Conservation (phyloP, 768 basidiomycete genomes). For the Hemileccinum rubropunctum region DNA sequence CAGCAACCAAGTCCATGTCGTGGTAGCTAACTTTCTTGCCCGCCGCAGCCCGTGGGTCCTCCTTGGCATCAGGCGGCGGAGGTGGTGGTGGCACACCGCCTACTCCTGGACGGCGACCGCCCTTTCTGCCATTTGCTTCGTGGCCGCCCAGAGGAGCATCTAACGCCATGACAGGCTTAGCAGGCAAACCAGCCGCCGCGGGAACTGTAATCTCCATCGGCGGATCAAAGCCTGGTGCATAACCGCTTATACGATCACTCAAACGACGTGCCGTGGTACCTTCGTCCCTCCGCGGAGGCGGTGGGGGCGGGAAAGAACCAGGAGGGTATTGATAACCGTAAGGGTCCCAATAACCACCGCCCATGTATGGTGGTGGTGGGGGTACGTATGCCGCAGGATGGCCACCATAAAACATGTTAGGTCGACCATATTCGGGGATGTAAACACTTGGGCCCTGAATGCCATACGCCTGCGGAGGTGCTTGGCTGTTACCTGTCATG, state of each 20-base stretch:
- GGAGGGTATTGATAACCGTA: slow-evolving; percentile 42
- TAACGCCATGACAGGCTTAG: slow-evolving; percentile 66
- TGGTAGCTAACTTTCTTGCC: slow-evolving; percentile 91
- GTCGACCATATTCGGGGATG: slow-evolving; percentile 43
- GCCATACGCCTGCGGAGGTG: slow-evolving; percentile 85
- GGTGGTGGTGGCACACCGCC: slow-evolving; percentile 63
- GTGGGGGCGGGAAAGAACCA: slow-evolving; percentile 34
- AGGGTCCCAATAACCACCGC: slow-evolving; percentile 44
- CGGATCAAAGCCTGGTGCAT: slow-evolving; percentile 50
- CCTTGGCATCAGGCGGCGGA: slow-evolving; percentile 85
- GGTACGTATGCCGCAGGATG: slow-evolving; percentile 34
- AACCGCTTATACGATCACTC: slow-evolving; percentile 80
- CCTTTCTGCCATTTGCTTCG: slow-evolving; percentile 32
- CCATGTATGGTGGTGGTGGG: slow-evolving; percentile 39
- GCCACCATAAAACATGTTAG: slow-evolving; percentile 39
- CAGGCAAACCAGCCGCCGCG: slow-evolving; percentile 71
- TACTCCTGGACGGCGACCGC: slow-evolving; percentile 37
- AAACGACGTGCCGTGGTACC: slow-evolving; percentile 59
- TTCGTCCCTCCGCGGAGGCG: slow-evolving; percentile 55
- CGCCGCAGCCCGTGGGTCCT: slow-evolving; percentile 88
- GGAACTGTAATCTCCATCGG: slow-evolving; percentile 47
- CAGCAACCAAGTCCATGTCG: slow-evolving; percentile 92
- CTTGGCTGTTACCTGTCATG: slow-evolving; percentile 61
- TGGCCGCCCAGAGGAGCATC: slow-evolving; percentile 47
- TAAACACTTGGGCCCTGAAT: slow-evolving; percentile 61